phyloP scores from a whole-genome alignment of 106 monocot species.

The Ottelia alismoides region DNA sequence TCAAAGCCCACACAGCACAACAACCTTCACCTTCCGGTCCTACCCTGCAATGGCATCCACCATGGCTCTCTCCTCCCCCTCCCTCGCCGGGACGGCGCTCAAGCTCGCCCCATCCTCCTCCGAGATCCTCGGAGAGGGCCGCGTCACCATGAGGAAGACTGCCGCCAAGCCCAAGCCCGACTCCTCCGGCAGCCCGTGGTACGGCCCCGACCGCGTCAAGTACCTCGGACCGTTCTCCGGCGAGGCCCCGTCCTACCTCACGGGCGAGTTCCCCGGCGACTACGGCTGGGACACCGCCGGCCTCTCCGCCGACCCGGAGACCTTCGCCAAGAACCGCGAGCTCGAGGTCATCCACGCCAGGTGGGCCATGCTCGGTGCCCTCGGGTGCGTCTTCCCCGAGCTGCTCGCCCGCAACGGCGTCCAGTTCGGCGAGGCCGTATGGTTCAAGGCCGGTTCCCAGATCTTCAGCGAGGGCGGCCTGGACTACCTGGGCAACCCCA shows the following conservation, averaged over 20 bases:
- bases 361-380: conserved; percentile 23
- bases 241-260: conserved; percentile 32
- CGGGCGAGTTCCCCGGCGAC: conserved; percentile 52
- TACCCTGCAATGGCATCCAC: too few relatives aligned
- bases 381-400: conserved; percentile 17
- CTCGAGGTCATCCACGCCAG: conserved; percentile 23
- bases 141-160: too few relatives aligned
- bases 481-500: conserved; percentile 16
- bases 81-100: too few relatives aligned
- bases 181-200: conserved; percentile 16
- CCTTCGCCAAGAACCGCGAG: conserved; percentile 27
- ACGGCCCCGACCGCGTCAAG: conserved; percentile 14
- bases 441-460: conserved; percentile 19
- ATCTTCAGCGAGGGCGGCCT: conserved; percentile 20
- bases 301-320: conserved; percentile 23
- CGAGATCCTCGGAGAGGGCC: too few relatives aligned
- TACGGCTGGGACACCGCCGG: conserved; percentile 27
- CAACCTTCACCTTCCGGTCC: too few relatives aligned
- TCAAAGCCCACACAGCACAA: too few relatives aligned
- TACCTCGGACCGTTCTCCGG: conserved; percentile 38
- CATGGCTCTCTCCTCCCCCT: too few relatives aligned
- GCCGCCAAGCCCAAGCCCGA: conserved; percentile 15
- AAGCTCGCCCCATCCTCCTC: too few relatives aligned
- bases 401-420: conserved; percentile 14
- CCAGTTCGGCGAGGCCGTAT: conserved; percentile 17